Conservation (phyloP, 2,329 filamentous ascomycete genomes). For the Apiospora koreana region DNA sequence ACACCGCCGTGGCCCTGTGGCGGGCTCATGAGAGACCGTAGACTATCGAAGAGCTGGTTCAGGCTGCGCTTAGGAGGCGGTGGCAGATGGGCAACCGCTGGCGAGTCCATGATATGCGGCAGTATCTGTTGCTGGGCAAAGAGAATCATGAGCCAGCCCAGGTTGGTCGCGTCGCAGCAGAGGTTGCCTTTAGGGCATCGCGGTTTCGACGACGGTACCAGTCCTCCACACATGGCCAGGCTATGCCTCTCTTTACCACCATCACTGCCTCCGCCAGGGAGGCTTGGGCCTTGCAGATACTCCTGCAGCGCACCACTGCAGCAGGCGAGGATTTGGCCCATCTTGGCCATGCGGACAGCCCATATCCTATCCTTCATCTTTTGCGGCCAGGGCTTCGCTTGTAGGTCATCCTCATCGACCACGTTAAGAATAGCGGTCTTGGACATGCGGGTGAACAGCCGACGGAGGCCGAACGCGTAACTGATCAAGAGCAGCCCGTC, state of each 20-base stretch:
- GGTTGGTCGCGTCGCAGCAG: constrained; percentile 52
- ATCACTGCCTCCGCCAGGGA: not conserved
- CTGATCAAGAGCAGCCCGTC: constrained; percentile 53
- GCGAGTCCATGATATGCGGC: constrained; percentile 38
- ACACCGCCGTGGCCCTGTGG: constrained; percentile 43
- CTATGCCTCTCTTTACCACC: constrained; percentile 15
- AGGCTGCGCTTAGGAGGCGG: constrained; percentile 40
- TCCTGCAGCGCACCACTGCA: constrained; percentile 47
- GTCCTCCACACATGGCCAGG: constrained; percentile 20
- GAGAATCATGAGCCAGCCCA: constrained; percentile 56
- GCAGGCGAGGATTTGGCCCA: constrained; percentile 50
- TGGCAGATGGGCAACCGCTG: constrained; percentile 22
- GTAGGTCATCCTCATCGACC: constrained; percentile 43
- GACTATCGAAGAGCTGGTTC: constrained; percentile 44
- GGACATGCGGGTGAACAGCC: constrained; percentile 51
- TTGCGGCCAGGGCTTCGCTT: constrained; percentile 47
- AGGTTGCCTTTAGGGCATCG: constrained; percentile 53
- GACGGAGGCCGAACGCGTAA: constrained; percentile 51
- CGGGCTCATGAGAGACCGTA: constrained; percentile 46
- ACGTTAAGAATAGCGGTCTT: constrained; percentile 51
- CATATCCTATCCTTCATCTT: constrained; percentile 50
- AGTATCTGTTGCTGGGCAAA: constrained; percentile 50
- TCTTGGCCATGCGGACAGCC: constrained; percentile 49
- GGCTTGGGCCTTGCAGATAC: constrained; percentile 37
- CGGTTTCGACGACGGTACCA: constrained; percentile 39